phyloP scores from a whole-genome alignment of 495 filamentous ascomycete species.

The Aspergillus haitiensis region DNA sequence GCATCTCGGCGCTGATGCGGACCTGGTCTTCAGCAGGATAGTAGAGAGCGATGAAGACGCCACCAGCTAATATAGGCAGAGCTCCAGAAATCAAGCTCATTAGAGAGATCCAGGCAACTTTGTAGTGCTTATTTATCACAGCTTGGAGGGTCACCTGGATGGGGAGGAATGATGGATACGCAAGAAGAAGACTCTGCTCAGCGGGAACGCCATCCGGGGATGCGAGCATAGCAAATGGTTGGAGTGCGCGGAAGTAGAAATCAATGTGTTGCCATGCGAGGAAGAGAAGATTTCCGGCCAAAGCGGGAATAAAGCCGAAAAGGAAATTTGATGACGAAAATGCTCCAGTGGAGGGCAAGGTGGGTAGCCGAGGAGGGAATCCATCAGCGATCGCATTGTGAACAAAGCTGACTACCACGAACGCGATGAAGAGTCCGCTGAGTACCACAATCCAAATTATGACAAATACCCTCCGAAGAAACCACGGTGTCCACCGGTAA shows the following conservation, averaged over 20 bases:
- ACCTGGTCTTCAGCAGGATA: constrained; percentile 51
- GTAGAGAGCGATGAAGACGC: constrained; percentile 78
- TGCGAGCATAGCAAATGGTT: constrained; percentile 70
- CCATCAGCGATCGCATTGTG: constrained; percentile 63
- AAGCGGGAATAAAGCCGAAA: constrained; percentile 77
- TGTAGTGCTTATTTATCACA: constrained; percentile 63
- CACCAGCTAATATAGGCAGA: constrained; percentile 75
- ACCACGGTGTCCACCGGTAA: constrained; percentile 76
- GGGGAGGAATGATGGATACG: constrained; percentile 68
- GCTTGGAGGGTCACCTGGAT: constrained; percentile 63
- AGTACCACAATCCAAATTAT: constrained; percentile 62
- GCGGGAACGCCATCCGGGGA: constrained; percentile 60
- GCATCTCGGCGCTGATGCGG: constrained; percentile 67
- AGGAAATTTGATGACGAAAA: constrained; percentile 87
- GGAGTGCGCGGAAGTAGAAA: constrained; percentile 68
- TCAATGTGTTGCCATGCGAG: constrained; percentile 78
- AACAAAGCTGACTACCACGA: constrained; percentile 77
- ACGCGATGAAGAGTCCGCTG: constrained; percentile 65
- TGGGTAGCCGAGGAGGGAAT: constrained; percentile 66
- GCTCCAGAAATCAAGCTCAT: constrained; percentile 62
- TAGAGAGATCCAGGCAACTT: constrained; percentile 67
- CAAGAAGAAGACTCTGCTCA: constrained; percentile 66
- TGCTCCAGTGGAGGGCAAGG: constrained; percentile 58
- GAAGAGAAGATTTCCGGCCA: constrained; percentile 74
- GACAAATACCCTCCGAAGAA: constrained; percentile 63